phyloP scores from a whole-genome alignment of 495 filamentous ascomycete genomes.

The Penicillium herquei region DNA sequence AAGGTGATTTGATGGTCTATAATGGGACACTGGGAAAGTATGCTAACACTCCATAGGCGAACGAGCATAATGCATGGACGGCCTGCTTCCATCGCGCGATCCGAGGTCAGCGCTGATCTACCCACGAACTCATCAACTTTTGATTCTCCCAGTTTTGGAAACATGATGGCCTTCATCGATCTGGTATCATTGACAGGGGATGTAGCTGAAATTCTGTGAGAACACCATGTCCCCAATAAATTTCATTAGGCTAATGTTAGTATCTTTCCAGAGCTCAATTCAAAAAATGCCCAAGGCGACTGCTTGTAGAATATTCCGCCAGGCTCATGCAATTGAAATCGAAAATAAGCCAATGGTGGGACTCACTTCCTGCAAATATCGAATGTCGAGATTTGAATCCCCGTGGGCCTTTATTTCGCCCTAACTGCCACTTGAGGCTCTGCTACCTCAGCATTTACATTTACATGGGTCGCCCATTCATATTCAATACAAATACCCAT shows the following conservation, averaged over 20 bases:
- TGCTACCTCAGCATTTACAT: slow-evolving; percentile 44
- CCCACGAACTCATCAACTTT: slow-evolving; percentile 35
- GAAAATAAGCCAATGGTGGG: slow-evolving; percentile 44
- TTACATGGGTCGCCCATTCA: slow-evolving; percentile 46
- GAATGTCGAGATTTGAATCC: slow-evolving; percentile 34
- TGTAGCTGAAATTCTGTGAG: slow-evolving; percentile 43
- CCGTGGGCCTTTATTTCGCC: slow-evolving; percentile 34
- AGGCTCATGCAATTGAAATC: slow-evolving; percentile 34
- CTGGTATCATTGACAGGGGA: slow-evolving; percentile 41
- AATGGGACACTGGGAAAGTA: background rate
- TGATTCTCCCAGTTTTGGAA: slow-evolving; percentile 36
- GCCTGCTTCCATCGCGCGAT: slow-evolving; percentile 36
- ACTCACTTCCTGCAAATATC: slow-evolving; percentile 32
- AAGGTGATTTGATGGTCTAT: slow-evolving; percentile 23
- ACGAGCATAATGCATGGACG: slow-evolving; percentile 45
- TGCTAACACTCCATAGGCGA: slow-evolving; percentile 13
- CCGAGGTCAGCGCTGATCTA: slow-evolving; percentile 44
- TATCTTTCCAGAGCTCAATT: slow-evolving; percentile 19
- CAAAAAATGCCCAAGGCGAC: slow-evolving; percentile 34
- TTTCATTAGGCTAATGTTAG: background rate
- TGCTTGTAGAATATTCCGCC: slow-evolving; percentile 37
- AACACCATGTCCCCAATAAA: background rate
- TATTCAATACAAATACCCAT: slow-evolving; percentile 32
- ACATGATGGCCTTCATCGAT: slow-evolving; percentile 40
- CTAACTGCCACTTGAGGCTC: slow-evolving; percentile 44